Evolutionary conservation across 1,139 yeast species (phyloP).

Genomic region (Pneumocystis wakefieldiae): DNA sequence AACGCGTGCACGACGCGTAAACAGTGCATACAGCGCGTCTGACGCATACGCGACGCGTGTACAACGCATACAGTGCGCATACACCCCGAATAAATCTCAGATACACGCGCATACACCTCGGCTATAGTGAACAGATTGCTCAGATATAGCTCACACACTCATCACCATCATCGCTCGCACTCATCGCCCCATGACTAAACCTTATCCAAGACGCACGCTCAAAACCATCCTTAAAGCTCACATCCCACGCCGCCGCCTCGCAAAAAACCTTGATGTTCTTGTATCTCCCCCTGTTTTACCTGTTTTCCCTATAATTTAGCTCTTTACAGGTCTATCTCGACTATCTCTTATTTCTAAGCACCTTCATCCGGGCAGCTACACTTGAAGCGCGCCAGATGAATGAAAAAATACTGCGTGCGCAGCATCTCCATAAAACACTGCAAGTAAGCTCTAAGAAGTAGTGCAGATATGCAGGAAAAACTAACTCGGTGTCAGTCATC

Average conservation of each 20-base stretch:
- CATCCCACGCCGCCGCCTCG: background rate
- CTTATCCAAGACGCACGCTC: background rate
- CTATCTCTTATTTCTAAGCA: background rate
- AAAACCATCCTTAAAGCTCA: background rate
- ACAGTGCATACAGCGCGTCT: no score
- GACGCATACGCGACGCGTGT: no score
- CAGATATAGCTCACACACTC: no score
- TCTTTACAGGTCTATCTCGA: background rate
- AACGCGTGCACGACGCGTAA: no score
- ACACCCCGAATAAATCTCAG: no score
- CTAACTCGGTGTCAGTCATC: background rate
- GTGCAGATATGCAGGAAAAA: background rate
- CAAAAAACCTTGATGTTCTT: background rate
- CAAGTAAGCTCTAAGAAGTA: background rate
- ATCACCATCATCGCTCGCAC: no score
- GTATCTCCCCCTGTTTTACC: background rate
- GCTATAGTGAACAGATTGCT: no score
- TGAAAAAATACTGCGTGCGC: background rate
- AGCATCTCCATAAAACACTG: background rate
- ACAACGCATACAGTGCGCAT: no score
- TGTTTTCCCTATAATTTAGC: background rate
- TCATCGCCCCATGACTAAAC: no score
- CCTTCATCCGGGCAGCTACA: background rate
- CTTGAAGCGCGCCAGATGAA: background rate
- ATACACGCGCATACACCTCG: no score